A percentile compares a stretch with the other conserved stretches of the same genome.
Evolutionary conservation across 345 rosid genomes (phyloP).

Genomic region (Eucalyptus paniculata): DNA sequence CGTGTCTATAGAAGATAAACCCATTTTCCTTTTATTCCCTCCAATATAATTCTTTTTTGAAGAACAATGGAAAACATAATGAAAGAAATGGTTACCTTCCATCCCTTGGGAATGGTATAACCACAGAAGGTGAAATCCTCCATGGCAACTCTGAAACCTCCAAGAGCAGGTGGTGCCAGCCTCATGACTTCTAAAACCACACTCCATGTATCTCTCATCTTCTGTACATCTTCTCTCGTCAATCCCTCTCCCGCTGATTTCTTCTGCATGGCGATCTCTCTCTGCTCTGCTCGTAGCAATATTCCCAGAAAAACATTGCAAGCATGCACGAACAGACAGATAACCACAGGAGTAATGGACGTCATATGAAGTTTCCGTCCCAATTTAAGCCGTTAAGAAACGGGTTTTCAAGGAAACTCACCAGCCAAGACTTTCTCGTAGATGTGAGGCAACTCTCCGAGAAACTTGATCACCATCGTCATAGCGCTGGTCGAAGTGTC

Average conservation of each 20-base stretch:
- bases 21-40: background rate
- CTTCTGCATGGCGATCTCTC: background rate
- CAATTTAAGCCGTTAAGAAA: background rate
- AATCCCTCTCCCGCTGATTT: background rate
- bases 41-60: background rate
- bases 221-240: background rate
- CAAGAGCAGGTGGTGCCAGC: background rate
- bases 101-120: slow-evolving; percentile 31
- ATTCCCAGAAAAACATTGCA: background rate
- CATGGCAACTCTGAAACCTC: slow-evolving; percentile 6
- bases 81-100: slow-evolving; percentile 14
- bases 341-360: background rate
- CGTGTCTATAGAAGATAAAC: background rate
- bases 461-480: background rate
- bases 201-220: background rate
- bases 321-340: background rate
- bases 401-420: background rate
- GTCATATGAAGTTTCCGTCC: background rate
- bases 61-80: background rate
- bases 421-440: background rate
- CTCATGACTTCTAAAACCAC: background rate
- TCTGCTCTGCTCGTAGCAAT: background rate
- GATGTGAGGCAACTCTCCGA: slow-evolving; percentile 3
- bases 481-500: background rate
- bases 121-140: slow-evolving; percentile 21